Percentiles rank a stretch among this genome's conserved stretches.
Conservation (phyloP, 2,329 filamentous ascomycete species). For the Ascocoryne sarcoides region DNA sequence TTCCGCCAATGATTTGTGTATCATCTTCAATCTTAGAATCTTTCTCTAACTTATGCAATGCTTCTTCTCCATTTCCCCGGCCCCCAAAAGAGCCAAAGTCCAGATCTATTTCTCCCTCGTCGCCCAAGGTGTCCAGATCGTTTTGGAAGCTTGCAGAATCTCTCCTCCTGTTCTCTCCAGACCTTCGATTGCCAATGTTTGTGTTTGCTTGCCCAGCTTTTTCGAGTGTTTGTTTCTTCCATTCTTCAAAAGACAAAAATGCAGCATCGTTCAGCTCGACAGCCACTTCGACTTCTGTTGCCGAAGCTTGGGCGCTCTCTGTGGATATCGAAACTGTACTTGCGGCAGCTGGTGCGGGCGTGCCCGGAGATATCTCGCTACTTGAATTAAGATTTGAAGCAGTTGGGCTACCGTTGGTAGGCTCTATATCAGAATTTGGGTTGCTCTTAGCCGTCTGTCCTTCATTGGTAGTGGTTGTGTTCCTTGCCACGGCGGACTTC, state of each 20-base stretch:
- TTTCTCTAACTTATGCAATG: slow-evolving; percentile 2
- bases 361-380: slow-evolving; percentile 1
- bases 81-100: slow-evolving; percentile 58
- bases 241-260: slow-evolving; percentile 96
- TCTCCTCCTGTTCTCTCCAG: slow-evolving; percentile 37
- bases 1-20: slow-evolving; percentile 12
- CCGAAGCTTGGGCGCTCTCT: slow-evolving; percentile 4
- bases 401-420: background rate
- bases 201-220: slow-evolving; percentile 73
- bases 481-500: slow-evolving; percentile 2
- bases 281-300: slow-evolving; percentile 16
- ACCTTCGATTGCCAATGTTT: slow-evolving; percentile 50
- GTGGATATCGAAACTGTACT: slow-evolving; percentile 5
- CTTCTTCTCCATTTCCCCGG: slow-evolving; percentile 14
- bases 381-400: background rate
- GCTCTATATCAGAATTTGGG: background rate
- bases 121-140: slow-evolving; percentile 70
- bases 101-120: slow-evolving; percentile 78
- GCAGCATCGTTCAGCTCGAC: slow-evolving; percentile 48
- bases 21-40: slow-evolving; percentile 13
- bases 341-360: background rate
- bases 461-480: slow-evolving; percentile 2
- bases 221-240: slow-evolving; percentile 89
- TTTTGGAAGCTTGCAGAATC: slow-evolving; percentile 51
- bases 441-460: background rate